Evolutionary conservation across 345 rosid genomes (phyloP).

Genomic region (Excoecaria cochinchinensis): DNA sequence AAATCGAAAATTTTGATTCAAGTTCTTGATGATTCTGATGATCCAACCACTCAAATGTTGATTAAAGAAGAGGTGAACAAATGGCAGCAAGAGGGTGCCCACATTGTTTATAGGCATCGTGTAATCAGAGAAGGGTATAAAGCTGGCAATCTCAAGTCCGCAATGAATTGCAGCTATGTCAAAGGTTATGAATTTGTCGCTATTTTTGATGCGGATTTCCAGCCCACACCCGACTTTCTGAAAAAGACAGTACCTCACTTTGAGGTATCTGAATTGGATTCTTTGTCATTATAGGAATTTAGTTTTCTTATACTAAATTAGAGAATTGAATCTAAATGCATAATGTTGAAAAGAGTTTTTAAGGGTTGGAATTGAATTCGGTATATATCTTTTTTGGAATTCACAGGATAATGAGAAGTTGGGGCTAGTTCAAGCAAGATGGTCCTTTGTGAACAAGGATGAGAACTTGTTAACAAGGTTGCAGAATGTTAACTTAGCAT

Average conservation of each 20-base stretch:
- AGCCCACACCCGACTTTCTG: conserved; percentile 82
- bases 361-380: not conserved
- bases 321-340: too few relatives aligned
- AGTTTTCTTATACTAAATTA: too few relatives aligned
- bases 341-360: not conserved
- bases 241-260: conserved; percentile 83
- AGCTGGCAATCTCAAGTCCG: conserved; percentile 97
- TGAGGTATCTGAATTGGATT: conserved; percentile 42
- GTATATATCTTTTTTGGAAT: conserved; percentile 3
- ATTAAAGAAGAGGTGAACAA: conserved; percentile 83
- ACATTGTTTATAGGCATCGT: conserved; percentile 79
- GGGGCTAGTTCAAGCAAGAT: conserved; percentile 86
- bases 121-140: conserved; percentile 86
- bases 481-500: conserved; percentile 82
- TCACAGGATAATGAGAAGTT: conserved; percentile 73
- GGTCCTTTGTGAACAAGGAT: conserved; percentile 95
- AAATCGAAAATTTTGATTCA: conserved; percentile 73
- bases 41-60: conserved; percentile 60
- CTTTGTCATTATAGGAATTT: too few relatives aligned
- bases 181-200: conserved; percentile 58
- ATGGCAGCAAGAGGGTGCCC: conserved; percentile 86
- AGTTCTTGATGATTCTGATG: conserved; percentile 89
- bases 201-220: conserved; percentile 62
- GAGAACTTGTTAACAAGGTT: conserved; percentile 85
- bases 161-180: conserved; percentile 88